Conservation (phyloP, 2,329 filamentous ascomycete species). For the Microdochium bolleyi region DNA sequence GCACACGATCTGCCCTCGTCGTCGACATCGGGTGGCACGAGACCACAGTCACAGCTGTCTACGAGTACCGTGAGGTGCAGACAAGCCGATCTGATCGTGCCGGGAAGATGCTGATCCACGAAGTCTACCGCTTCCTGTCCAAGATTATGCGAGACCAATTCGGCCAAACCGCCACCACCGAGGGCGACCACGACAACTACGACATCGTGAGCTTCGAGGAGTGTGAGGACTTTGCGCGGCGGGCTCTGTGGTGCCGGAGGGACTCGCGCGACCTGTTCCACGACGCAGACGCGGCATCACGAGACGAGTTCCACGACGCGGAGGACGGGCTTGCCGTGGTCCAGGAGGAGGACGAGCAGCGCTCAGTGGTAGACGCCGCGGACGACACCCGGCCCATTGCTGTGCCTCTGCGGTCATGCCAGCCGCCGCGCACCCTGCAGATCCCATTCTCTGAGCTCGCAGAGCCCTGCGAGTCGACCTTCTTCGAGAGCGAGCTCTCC, state of each 20-base stretch:
- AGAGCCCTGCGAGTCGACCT: slow-evolving; percentile 64
- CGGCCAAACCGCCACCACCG: slow-evolving; percentile 12
- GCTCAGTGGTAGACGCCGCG: slow-evolving; percentile 14
- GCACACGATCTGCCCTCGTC: slow-evolving; percentile 76
- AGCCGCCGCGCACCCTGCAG: slow-evolving; percentile 45
- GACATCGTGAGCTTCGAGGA: slow-evolving; percentile 60
- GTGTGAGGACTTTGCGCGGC: slow-evolving; percentile 69
- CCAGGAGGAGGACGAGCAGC: slow-evolving; percentile 47
- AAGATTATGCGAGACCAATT: slow-evolving; percentile 23
- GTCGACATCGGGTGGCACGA: slow-evolving; percentile 92
- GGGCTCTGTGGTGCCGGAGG: slow-evolving; percentile 70
- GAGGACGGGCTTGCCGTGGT: slow-evolving; percentile 38
- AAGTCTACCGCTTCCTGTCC: slow-evolving; percentile 58
- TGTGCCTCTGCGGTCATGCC: slow-evolving; percentile 38
- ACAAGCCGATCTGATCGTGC: slow-evolving; percentile 65
- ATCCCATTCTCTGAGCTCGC: slow-evolving; percentile 65
- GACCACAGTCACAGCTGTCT: slow-evolving; percentile 76
- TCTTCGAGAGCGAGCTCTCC: slow-evolving; percentile 54
- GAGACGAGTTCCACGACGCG: background rate
- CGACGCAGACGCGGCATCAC: background rate
- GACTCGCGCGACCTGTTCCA: slow-evolving; percentile 15
- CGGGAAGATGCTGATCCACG: slow-evolving; percentile 62
- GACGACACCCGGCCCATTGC: slow-evolving; percentile 27
- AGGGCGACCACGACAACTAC: slow-evolving; percentile 18
- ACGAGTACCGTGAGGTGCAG: slow-evolving; percentile 79